These are phyloP conservation scores for Kwoniella shivajii DNA, from an alignment of 1,284 basidiomycete species.

Conservation along the genomic window DNA sequence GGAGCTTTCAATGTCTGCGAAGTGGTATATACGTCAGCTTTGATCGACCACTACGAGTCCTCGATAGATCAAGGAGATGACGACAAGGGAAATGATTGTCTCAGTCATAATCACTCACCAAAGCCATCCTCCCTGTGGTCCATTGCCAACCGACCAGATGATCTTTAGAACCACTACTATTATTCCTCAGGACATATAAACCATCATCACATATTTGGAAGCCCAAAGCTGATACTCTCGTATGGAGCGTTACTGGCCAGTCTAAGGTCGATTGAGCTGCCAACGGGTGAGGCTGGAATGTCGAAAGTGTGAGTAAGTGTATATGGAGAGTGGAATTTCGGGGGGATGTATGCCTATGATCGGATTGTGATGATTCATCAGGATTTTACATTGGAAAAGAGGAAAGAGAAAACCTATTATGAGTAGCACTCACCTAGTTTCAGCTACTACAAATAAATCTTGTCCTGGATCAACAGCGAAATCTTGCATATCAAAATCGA, in stretches of 20 bases:
- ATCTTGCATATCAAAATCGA: slow-evolving; percentile 46
- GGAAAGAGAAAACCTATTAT: neutral
- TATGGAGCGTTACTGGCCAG: slow-evolving; percentile 25
- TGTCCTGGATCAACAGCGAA: slow-evolving; percentile 53
- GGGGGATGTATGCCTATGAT: slow-evolving; percentile 1
- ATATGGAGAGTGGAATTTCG: slow-evolving; percentile 31
- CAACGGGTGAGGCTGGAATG: slow-evolving; percentile 46
- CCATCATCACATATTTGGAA: slow-evolving; percentile 54
- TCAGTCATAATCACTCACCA: slow-evolving; percentile 29
- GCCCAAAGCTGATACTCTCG: slow-evolving; percentile 26
- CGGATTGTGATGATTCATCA: neutral
- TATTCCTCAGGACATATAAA: slow-evolving; percentile 43
- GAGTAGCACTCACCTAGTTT: slow-evolving; percentile 39
- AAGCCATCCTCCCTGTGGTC: slow-evolving; percentile 46
- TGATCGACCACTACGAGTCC: neutral
- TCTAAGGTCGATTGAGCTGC: slow-evolving; percentile 34
- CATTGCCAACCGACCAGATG: slow-evolving; percentile 50
- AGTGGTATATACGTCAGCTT: slow-evolving; percentile 7
- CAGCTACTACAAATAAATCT: slow-evolving; percentile 48
- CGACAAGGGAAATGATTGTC: neutral
- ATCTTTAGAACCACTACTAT: slow-evolving; percentile 23
- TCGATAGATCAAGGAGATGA: neutral
- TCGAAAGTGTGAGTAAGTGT: slow-evolving; percentile 46
- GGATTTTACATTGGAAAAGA: neutral
- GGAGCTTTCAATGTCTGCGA: slow-evolving; percentile 26